Percentiles rank a stretch among this genome's conserved stretches.
Evolutionary conservation across 2,329 filamentous ascomycete species (phyloP).

Genomic region (Exophiala bonariae): DNA sequence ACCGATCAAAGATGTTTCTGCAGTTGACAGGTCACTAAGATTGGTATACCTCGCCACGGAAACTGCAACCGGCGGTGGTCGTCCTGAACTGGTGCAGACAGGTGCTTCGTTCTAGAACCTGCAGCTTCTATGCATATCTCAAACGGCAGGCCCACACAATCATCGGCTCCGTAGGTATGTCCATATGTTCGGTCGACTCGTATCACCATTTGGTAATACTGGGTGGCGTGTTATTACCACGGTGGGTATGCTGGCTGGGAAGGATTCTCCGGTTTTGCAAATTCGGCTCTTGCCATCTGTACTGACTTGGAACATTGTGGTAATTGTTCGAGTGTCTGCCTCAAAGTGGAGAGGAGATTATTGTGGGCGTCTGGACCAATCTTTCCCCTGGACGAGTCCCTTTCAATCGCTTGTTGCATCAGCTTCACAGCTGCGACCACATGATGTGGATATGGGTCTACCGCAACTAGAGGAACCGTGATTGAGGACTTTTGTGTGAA

Average conservation of each 20-base stretch:
- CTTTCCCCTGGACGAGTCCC: conserved; percentile 27
- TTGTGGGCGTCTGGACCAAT: conserved; percentile 28
- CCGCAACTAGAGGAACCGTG: conserved; percentile 30
- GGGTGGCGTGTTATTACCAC: not conserved
- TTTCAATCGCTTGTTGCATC: conserved; percentile 31
- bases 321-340: conserved; percentile 29
- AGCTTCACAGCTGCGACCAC: conserved; percentile 33
- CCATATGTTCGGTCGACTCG: not conserved
- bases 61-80: no score
- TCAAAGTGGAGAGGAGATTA: conserved; percentile 29
- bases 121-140: no score
- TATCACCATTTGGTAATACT: no score
- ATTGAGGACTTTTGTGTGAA: conserved; percentile 6
- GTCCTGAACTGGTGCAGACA: no score
- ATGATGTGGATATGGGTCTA: conserved; percentile 35
- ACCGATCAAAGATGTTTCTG: no score
- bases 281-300: conserved; percentile 21
- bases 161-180: not conserved
- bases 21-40: no score
- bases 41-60: no score
- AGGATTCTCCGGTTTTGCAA: conserved; percentile 9
- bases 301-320: conserved; percentile 34
- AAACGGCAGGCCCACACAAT: no score
- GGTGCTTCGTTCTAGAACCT: no score
- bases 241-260: conserved; percentile 7